A percentile compares a stretch with the other conserved stretches of the same genome.
Conservation (phyloP, 352 stramenopile genomes). For the Phytophthora boehmeriae region DNA sequence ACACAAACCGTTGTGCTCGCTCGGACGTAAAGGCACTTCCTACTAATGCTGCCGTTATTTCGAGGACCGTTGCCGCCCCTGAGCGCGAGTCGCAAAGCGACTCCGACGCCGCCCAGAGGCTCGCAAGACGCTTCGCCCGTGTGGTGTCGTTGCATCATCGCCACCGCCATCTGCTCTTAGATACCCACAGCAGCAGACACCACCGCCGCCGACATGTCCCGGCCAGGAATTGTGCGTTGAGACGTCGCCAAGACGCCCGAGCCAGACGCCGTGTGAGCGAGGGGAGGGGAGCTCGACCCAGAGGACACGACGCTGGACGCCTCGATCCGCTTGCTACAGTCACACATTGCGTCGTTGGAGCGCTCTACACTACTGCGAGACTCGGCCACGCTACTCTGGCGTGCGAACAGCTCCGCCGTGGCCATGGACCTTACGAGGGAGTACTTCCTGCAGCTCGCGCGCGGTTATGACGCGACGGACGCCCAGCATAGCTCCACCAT, state of each 20-base stretch:
- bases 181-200: background rate
- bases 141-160: constrained; percentile 40
- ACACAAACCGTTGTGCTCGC: background rate
- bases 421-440: constrained; percentile 47
- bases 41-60: constrained; percentile 22
- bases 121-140: constrained; percentile 48
- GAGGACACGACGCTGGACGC: constrained; percentile 35
- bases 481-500: constrained; percentile 9
- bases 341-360: constrained; percentile 43
- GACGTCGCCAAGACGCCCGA: constrained; percentile 21
- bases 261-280: constrained; percentile 8
- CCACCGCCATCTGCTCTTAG: constrained; percentile 9
- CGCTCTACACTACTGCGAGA: constrained; percentile 44
- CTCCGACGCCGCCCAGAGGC: constrained; percentile 7
- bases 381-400: constrained; percentile 43
- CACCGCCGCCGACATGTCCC: constrained; percentile 3
- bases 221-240: constrained; percentile 39
- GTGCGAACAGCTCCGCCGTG: constrained; percentile 44
- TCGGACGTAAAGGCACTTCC: background rate
- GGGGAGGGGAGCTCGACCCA: constrained; percentile 9
- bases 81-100: constrained; percentile 13
- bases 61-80: constrained; percentile 16
- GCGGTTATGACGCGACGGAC: constrained; percentile 41
- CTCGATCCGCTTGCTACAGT: constrained; percentile 44
- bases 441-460: constrained; percentile 52